phyloP scores from a whole-genome alignment of 2,329 filamentous ascomycete genomes.

The Calonectria leucothoes region DNA sequence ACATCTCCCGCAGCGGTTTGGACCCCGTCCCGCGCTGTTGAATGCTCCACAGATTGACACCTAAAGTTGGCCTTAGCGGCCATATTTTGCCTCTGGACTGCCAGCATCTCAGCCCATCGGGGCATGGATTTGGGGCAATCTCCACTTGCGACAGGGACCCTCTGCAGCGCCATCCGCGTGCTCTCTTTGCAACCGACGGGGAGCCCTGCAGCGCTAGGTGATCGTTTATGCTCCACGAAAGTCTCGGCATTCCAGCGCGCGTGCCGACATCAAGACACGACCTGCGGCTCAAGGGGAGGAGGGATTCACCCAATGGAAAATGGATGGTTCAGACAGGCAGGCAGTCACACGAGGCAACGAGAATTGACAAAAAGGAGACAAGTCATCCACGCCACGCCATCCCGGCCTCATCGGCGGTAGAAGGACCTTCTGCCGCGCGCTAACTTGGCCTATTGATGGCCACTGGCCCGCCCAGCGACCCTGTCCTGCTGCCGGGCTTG shows the following conservation, averaged over 20 bases:
- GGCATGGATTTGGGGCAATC: background rate
- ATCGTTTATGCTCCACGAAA: background rate
- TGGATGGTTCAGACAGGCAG: background rate
- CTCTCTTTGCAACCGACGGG: background rate
- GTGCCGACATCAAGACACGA: background rate
- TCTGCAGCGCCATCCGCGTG: slow-evolving; percentile 2
- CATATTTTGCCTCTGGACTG: background rate
- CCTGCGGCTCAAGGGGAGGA: background rate
- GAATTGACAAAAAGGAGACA: background rate
- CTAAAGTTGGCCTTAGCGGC: background rate
- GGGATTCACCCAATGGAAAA: background rate
- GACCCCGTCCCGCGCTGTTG: background rate
- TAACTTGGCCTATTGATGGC: background rate
- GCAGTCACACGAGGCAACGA: background rate
- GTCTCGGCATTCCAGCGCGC: background rate
- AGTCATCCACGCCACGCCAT: background rate
- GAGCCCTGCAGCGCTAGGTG: slow-evolving; percentile 4
- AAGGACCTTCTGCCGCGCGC: background rate
- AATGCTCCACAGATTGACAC: background rate
- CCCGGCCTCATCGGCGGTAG: background rate
- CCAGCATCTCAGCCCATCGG: background rate
- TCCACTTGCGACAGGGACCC: background rate
- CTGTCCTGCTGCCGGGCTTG: background rate
- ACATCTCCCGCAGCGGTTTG: slow-evolving; percentile 1
- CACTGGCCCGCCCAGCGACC: background rate